Evolutionary conservation across 331 rosid species (phyloP), one percentile per base, ranked within the genome.

Genomic region (Acacia pycnantha): DNA sequence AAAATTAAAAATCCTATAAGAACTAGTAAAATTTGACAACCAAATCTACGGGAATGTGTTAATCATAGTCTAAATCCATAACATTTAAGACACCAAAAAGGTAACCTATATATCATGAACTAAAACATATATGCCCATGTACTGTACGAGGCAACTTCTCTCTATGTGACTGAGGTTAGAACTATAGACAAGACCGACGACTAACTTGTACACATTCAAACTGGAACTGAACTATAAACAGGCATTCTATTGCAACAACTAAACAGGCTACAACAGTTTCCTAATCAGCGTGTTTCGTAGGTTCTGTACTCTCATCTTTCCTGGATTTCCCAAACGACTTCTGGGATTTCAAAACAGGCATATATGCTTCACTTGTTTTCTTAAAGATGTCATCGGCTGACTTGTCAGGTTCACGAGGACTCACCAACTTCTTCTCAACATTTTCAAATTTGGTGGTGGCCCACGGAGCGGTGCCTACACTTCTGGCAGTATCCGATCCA

Each of bases 381-480:
- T 83, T 88, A 47, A 80, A 35, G 46, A 65, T 69, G 51, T 83
- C 91, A 58, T 69, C 73, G 26, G 85, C 82, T 11, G 88, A 47
- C 84, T 82, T 87, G 73, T 90, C 88, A 22, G 97, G 48, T 72
- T 88, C 97, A 27, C 82, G 83, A 68, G 97, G 95, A 74, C 90
- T 88, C 70, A 62, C 89, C 81, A 90, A 80, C 86, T 83, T 86
- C 93, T 92, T 92, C 89, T 92, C 94, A n/a, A 86, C 87, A 54
- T 84, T 88, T 85, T 90, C 97, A 81, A 90, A 87, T 86, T 93
- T 90, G 64, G 97, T 89, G 12, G 92, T 88, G 82, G 91, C 91
- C 86, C 33, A 90, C 11, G 97, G 97, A 14, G 88, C 89, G 0
- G 92, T 87, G 31, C 91, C 92, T 10, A 85, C 90, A n/a, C 73